Base-by-base conservation (phyloP, 768 basidiomycete genomes). In the Pholiota molesta region DNA sequence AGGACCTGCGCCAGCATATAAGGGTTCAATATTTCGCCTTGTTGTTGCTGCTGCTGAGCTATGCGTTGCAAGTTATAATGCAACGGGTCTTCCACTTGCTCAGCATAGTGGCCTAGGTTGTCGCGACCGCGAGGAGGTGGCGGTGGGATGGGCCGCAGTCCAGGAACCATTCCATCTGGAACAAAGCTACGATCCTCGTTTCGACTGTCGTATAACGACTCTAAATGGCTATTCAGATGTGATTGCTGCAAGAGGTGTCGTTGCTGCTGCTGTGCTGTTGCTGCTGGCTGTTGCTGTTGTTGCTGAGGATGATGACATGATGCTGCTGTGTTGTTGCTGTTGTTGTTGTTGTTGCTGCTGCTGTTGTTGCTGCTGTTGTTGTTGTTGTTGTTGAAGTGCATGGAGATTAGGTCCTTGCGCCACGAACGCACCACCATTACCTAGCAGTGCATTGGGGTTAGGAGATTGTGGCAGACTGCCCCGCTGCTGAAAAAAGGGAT, bases 141-240 rank as follows among this genome's bases (percentile, higher is more conserved):
- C 37, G 86, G 84, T 52, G 83, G 86, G 40, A 81, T 82, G 31
- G 88, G 82, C 40, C 92, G 87, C 33, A 94, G 81, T 9, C 92
- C 93, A 26, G 93, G 92, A 16, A 94, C 92, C 85, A 94, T 86
- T 29, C 90, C 90, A 74, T 94, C 91, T 10, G 92, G 90, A 26
- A 91, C 83, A 66, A 94, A 94, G 66, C 81, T 86, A 64, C 91
- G 82, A 67, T 91, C 91, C 56, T 94, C 90, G 42, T 86, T 71
- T 26, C 87, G 86, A 66, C 86, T 89, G 57, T 92, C 90, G 69
- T 91, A 91, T 33, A 92, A 71, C 3, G 89, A 73, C 44, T 92
- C 91, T 42, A 89, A 76, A 23, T 88, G 87, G 66, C 77, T 81
- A 55, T 74, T 77, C 16, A 76, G 73, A 35, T 73, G 78, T 10